Evolutionary conservation across 2,329 filamentous ascomycete genomes (phyloP).

Genomic region (Penicillium sp.): DNA sequence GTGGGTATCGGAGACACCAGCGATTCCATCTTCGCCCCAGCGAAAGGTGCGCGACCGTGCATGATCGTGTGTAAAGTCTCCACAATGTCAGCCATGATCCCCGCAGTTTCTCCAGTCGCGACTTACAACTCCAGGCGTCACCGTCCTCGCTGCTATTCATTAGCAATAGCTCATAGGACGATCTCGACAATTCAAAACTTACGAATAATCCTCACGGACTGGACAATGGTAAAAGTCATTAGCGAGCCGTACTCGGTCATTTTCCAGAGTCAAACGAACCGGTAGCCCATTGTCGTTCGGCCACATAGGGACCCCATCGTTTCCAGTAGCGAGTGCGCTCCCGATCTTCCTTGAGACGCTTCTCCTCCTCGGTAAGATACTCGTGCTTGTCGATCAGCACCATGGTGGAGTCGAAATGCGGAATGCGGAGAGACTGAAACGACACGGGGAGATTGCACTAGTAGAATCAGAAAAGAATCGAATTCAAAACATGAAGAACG

Average conservation of each 20-base stretch:
- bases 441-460: neutral
- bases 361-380: conserved; percentile 85
- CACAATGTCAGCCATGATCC: conserved; percentile 5
- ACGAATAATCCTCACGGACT: conserved; percentile 90
- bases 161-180: neutral
- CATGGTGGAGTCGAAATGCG: conserved; percentile 52
- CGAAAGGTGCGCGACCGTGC: conserved; percentile 82
- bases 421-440: conserved; percentile 1
- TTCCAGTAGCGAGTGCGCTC: conserved; percentile 91
- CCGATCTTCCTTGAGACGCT: conserved; percentile 78
- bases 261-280: conserved; percentile 50
- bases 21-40: conserved; percentile 97
- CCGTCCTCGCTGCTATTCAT: conserved; percentile 62
- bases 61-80: conserved; percentile 92
- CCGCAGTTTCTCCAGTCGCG: neutral
- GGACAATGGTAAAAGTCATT: conserved; percentile 26
- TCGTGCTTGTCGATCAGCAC: conserved; percentile 85
- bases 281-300: conserved; percentile 93
- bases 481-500: neutral
- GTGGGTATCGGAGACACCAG: conserved; percentile 90
- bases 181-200: conserved; percentile 32
- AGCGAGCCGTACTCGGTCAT: conserved; percentile 8
- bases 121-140: conserved; percentile 92
- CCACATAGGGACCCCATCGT: conserved; percentile 92
- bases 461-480: neutral